A percentile compares a stretch with the other conserved stretches of the same genome.
phyloP scores from a whole-genome alignment of 192 early-diverging fungal genomes.

The Obelidium mucronatum region DNA sequence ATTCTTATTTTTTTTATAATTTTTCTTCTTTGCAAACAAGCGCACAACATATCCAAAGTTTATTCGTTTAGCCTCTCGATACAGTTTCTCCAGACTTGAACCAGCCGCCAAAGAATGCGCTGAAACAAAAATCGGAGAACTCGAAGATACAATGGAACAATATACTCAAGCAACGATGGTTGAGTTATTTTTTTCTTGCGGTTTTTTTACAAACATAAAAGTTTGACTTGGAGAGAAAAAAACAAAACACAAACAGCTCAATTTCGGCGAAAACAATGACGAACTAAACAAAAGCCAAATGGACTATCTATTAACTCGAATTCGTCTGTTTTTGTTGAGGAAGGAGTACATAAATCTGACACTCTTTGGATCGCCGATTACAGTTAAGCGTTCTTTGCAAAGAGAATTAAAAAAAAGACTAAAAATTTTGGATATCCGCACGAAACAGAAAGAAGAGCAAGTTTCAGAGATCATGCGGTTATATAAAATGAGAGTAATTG shows the following conservation, averaged over 20 bases:
- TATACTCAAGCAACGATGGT: constrained; percentile 46
- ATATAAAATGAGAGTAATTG: constrained; percentile 59
- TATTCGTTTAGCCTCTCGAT: constrained; percentile 36
- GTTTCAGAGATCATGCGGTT: constrained; percentile 48
- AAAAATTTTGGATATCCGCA: too few species aligned
- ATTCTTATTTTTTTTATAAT: not conserved
- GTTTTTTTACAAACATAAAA: too few species aligned
- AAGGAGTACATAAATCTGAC: constrained; percentile 44
- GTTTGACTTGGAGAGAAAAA: too few species aligned
- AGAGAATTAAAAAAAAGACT: not conserved
- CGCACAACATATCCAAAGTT: constrained; percentile 9
- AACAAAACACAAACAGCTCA: constrained; percentile 38
- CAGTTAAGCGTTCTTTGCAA: constrained; percentile 1
- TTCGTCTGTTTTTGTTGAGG: constrained; percentile 49
- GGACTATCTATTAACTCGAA: constrained; percentile 48
- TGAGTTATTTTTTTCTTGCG: not conserved
- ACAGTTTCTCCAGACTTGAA: constrained; percentile 45
- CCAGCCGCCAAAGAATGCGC: constrained; percentile 48
- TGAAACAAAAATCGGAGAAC: constrained; percentile 51
- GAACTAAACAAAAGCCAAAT: constrained; percentile 54
- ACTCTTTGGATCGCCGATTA: constrained; percentile 31
- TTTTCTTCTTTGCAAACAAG: not conserved
- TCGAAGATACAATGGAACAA: constrained; percentile 60
- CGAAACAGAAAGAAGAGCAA: constrained; percentile 42
- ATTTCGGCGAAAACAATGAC: constrained; percentile 57